Evolutionary conservation across 768 basidiomycete species (phyloP), one percentile per base, ranked within the genome.

Genomic region (Lentinula lateritia): DNA sequence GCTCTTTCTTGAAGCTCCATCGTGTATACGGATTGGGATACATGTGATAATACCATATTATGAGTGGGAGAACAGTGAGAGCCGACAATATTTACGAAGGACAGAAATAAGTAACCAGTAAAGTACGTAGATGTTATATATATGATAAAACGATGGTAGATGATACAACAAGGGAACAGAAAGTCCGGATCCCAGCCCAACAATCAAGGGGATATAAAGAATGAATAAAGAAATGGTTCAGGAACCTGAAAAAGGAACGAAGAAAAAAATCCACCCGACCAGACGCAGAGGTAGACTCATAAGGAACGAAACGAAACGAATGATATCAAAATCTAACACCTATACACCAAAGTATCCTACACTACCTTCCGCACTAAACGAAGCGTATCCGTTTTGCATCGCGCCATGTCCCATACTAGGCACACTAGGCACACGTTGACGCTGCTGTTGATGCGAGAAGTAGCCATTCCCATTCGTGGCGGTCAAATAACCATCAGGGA

Each of bases 71-170:
- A 28, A 28, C 28, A 28, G 28, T 28, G 2, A 28, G 3, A 28
- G 28, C 3, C 28, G 28, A 28, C 28, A 28, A 28, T 28, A 28
- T 28, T 28, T 45, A 45, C 43, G 15, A 6, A 45, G 43, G 20
- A 48, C 18, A 8, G 9, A 23, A 8, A 23, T 20, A 48, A 20
- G 20, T 48, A 20, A 48, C 38, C 15, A 35, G 1, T 42, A 58
- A 12, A 61, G 43, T 45, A 18, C 64, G 65, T 53, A 53, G 35
- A 53, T 28, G 28, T n/a, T 15, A 58, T 54, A 32, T 1, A 76
- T 89, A 73, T 66, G 98, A 95, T 64, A 92, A 95, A 45, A 94
- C 92, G 67, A 98, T 88, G n/a, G 94, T 95, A 20, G 95, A 96
- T 32, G 97, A 76, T 56, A 98, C 88, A 38, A 99, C 42, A 43